Percentiles rank a stretch among this genome's conserved stretches.
phyloP scores from a whole-genome alignment of 2,329 filamentous ascomycete genomes.

The Neopestalotiopsis sp. region DNA sequence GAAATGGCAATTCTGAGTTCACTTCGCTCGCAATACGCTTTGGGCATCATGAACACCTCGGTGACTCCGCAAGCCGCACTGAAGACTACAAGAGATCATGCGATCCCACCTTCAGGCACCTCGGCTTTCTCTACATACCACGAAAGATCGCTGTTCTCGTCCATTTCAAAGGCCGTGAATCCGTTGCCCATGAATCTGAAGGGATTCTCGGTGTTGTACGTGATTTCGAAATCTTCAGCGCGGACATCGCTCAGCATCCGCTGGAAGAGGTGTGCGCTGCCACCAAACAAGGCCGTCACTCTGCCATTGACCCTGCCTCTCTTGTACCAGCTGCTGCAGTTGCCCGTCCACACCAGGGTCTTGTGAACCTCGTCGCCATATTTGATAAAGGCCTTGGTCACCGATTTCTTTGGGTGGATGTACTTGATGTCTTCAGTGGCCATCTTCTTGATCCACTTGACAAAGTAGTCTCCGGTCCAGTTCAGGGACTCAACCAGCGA shows the following conservation, averaged over 20 bases:
- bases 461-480: constrained; percentile 30
- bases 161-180: constrained; percentile 45
- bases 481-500: constrained; percentile 26
- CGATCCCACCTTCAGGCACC: not conserved
- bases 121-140: constrained; percentile 32
- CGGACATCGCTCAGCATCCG: constrained; percentile 44
- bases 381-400: constrained; percentile 41
- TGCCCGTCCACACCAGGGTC: constrained; percentile 47
- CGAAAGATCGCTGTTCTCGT: constrained; percentile 35
- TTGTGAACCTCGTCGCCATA: constrained; percentile 50
- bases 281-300: constrained; percentile 42
- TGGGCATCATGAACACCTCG: not conserved
- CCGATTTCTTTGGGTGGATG: constrained; percentile 39
- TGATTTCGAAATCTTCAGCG: constrained; percentile 54
- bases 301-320: constrained; percentile 36
- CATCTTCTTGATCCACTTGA: constrained; percentile 28
- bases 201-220: constrained; percentile 48
- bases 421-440: constrained; percentile 34
- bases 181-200: constrained; percentile 57
- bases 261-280: constrained; percentile 43
- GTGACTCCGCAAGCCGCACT: not conserved
- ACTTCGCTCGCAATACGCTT: not conserved
- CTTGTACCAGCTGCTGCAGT: constrained; percentile 43
- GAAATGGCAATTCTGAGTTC: not conserved
- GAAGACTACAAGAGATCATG: not conserved